These are phyloP conservation scores for Ophiobolus disseminans DNA, from an alignment of 2,329 filamentous ascomycete species.

Conservation along the genomic window DNA sequence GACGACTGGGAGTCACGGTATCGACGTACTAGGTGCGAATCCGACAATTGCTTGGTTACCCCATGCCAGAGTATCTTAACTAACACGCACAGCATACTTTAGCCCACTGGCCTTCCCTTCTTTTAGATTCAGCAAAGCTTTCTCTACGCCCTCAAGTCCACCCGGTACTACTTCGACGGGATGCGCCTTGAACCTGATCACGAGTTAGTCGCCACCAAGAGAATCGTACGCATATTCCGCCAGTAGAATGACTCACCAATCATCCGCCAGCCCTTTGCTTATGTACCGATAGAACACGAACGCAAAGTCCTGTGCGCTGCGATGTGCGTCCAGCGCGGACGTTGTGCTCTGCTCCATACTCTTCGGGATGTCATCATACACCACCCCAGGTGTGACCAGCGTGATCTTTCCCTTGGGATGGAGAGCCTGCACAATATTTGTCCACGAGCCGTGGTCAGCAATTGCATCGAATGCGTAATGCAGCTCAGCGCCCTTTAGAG, in stretches of 20 bases:
- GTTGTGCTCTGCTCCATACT: slow-evolving; percentile 50
- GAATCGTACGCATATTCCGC: too few species aligned
- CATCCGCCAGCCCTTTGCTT: slow-evolving; percentile 56
- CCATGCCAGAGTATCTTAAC: too few species aligned
- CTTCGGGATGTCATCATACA: slow-evolving; percentile 53
- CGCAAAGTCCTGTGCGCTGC: slow-evolving; percentile 51
- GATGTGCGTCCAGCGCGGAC: slow-evolving; percentile 43
- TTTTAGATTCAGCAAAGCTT: slow-evolving; percentile 62
- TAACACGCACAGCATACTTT: too few species aligned
- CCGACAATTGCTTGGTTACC: too few species aligned
- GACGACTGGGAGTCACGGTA: slow-evolving; percentile 12
- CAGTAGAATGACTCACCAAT: too few species aligned
- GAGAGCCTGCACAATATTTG: slow-evolving; percentile 50
- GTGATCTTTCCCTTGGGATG: slow-evolving; percentile 45
- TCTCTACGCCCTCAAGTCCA: slow-evolving; percentile 62
- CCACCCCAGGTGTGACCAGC: slow-evolving; percentile 52
- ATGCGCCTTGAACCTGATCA: slow-evolving; percentile 58
- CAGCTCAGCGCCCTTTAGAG: slow-evolving; percentile 54
- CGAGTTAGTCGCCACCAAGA: too few species aligned
- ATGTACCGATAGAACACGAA: slow-evolving; percentile 56
- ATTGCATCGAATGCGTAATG: slow-evolving; percentile 66
- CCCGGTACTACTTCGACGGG: slow-evolving; percentile 61
- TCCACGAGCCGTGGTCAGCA: slow-evolving; percentile 56
- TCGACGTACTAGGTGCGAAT: not conserved
- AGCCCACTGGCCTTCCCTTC: slow-evolving; percentile 67